Evolutionary conservation across 2,329 filamentous ascomycete species (phyloP), one percentile per base, ranked within the genome.

Genomic region (Cladosporium colombiae): DNA sequence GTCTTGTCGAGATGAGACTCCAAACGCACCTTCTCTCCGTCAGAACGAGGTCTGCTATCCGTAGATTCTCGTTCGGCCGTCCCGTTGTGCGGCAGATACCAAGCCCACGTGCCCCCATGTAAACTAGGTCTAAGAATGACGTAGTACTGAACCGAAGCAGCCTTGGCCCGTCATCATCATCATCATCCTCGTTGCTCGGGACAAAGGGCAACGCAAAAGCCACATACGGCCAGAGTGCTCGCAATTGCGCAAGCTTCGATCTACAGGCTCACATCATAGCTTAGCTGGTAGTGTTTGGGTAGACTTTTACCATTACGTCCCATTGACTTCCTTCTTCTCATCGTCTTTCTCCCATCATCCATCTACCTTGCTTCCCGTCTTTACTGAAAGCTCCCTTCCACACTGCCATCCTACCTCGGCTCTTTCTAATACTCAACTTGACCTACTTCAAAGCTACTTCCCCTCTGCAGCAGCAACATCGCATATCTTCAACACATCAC

Each of bases 231-330:
- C 52, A 29, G 27, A 18, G 52, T 21, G 25, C 21, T 55, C 14
- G 6, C 7, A 23, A 16, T 16, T 3, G 52, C 29, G 55, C 55
- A 57, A 57, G 55, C 55, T 57, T 57, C 55, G 55, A 57, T 57
- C 55, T 23, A 33, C 55, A 57, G 33, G 55, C 23, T 57, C 55
- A 55, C 29, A 55, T 55, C 49, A 27, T 55, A 37, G 55, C 55
- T 57, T 57, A 57, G 55, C 14, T 57, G 33, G 55, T 10, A 55
- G 52, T 33, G 14, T 55, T 21, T 46, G 25, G 31, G 33, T 57
- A 57, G 55, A 57, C 55, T 57, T 57, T 57, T 35, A 33, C 2
- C 14, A 35, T 60, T 60, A 60, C 57, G 57, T 65, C 33, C 33
- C 65, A 55, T 58, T 49, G 52, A 49, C 33, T 35, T 44, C 46